Percentiles rank a stretch among this genome's conserved stretches.
These are phyloP conservation scores for Cornus controversa DNA, from an alignment of 148 eudicot species.

Conservation along the genomic window DNA sequence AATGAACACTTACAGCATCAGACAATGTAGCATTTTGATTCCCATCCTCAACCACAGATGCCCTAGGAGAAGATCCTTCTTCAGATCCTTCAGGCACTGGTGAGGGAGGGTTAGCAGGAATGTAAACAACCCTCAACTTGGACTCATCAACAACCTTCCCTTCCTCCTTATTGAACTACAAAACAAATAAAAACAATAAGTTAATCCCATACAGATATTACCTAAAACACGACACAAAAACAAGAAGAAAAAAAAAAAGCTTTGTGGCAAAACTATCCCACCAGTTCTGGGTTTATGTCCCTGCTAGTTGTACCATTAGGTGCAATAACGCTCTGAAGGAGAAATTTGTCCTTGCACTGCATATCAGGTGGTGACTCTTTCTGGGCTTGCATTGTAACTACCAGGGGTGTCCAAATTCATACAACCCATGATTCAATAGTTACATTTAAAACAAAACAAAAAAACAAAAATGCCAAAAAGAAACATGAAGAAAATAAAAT, in stretches of 20 bases:
- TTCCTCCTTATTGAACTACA: slow-evolving; percentile 72
- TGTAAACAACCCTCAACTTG: slow-evolving; percentile 68
- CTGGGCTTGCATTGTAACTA: slow-evolving; percentile 91
- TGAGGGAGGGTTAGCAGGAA: slow-evolving; percentile 92
- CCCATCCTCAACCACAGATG: slow-evolving; percentile 51
- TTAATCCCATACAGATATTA: neutral
- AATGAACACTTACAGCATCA: slow-evolving; percentile 53
- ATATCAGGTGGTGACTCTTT: slow-evolving; percentile 76
- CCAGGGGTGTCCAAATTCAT: neutral
- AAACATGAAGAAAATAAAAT: neutral
- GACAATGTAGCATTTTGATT: slow-evolving; percentile 42
- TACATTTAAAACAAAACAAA: neutral
- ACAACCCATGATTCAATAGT: neutral
- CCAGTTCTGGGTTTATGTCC: slow-evolving; percentile 70
- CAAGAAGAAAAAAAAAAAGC: neutral
- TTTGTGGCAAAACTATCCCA: slow-evolving; percentile 19
- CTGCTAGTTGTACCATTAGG: slow-evolving; percentile 53
- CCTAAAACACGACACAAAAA: slow-evolving; percentile 4
- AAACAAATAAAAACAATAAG: slow-evolving; percentile 17
- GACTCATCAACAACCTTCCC: slow-evolving; percentile 71
- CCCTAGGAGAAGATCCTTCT: slow-evolving; percentile 78
- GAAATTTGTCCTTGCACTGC: slow-evolving; percentile 93
- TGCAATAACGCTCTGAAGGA: slow-evolving; percentile 70
- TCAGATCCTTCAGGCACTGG: slow-evolving; percentile 94
- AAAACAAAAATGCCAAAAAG: neutral